Base-by-base conservation (phyloP, 257 asterid genomes). In the Echites panduratus region DNA sequence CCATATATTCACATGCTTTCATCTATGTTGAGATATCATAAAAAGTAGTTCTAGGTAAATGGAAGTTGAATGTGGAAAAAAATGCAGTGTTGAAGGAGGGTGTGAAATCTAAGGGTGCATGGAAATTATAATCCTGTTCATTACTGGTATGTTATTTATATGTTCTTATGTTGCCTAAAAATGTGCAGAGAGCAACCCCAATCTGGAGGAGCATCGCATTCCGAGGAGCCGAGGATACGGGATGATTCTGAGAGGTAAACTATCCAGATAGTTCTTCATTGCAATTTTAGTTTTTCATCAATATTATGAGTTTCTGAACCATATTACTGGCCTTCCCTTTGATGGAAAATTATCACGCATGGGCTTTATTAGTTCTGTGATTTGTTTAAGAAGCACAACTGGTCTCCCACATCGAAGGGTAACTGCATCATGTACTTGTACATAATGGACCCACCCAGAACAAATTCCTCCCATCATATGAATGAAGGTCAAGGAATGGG, bases 201-300 rank as follows among this genome's bases (percentile, higher is more conserved):
- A 82, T 19, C 97, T 77, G 97, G 92, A 65, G 96, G 91, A 80
- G 76, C 77, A 86, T 85, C 98, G 59, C 86, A 90, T 66, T 90
- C 99, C 29, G 99, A 85, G 85, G 99, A 95, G 81, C 98, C 99
- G 58, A 90, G 92, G 82, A 85, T 74, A 64, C 85, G 89, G 52
- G 89, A 87, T 72, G 98, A 90, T 80, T 79, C 85, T 65, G 97
- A 87, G 44, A 84, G 96, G 97, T 92, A 85, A 20, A 43, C 47
- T 29, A 44, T 2, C 45, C 16, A 13, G 63, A 43, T 26, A 29
- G 12, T 69, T 50, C 44, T 69, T 24, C 13, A 13, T 16, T 27
- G 16, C 24, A 17, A 52, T 48, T 27, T 38, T 2, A 7, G 0
- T 7, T 41, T 38, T 66, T 27, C 19, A 69, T 6, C 7, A 29